Conservation (phyloP, 192 early-diverging fungal genomes). For the Radiomyces spectabilis region DNA sequence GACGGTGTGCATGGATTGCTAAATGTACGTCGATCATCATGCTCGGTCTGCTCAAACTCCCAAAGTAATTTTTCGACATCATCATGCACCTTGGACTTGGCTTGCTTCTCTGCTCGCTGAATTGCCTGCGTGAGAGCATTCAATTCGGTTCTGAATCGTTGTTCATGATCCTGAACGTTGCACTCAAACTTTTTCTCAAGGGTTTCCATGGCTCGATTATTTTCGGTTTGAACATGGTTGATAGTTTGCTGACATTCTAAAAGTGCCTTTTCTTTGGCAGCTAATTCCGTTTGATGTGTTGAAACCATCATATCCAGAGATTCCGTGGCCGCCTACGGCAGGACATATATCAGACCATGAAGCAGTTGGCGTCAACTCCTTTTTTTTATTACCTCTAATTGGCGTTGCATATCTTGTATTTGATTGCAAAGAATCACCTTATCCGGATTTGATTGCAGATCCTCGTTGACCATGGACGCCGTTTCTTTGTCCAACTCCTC, state of each 20-base stretch:
- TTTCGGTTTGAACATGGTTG: conserved; percentile 3
- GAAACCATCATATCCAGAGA: too few relatives aligned
- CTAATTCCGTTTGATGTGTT: too few relatives aligned
- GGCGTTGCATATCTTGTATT: conserved; percentile 20
- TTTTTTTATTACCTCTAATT: conserved; percentile 19
- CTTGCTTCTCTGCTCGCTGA: conserved; percentile 5
- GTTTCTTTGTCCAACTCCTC: conserved; percentile 22
- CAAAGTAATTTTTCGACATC: conserved; percentile 19
- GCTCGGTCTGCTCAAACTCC: conserved; percentile 29
- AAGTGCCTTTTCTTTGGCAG: conserved; percentile 15
- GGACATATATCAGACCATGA: conserved; percentile 1
- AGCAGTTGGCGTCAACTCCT: neutral
- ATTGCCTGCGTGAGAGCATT: conserved; percentile 5
- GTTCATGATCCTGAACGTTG: neutral
- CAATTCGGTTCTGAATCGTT: conserved; percentile 6
- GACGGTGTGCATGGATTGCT: too few relatives aligned
- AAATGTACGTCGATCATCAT: conserved; percentile 6
- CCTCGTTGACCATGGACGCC: too few relatives aligned
- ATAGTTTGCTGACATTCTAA: conserved; percentile 17
- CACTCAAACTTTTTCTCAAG: conserved; percentile 11
- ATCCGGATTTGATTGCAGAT: too few relatives aligned
- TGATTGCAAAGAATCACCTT: too few relatives aligned
- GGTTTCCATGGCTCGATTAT: conserved; percentile 6
- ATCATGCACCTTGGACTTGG: conserved; percentile 13
- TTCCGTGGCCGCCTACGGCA: conserved; percentile 12